phyloP scores from a whole-genome alignment of 176 grass and related monocot species.

The Olyra latifolia region DNA sequence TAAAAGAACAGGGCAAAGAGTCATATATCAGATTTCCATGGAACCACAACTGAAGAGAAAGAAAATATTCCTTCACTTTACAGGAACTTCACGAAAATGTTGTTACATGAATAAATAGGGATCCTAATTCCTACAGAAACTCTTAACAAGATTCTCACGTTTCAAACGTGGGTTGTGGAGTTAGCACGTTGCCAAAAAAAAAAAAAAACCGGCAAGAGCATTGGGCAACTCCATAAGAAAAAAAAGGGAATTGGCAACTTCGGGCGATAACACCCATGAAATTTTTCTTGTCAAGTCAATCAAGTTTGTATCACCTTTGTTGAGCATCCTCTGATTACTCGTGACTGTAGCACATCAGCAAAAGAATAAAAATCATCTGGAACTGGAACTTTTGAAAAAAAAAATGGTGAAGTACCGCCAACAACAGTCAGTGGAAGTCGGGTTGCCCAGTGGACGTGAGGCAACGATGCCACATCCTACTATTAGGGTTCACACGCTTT shows the following conservation, averaged over 20 bases:
- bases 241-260: not conserved
- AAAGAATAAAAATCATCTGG: constrained; percentile 14
- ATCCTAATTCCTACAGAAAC: not conserved
- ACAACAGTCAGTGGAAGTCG: constrained; percentile 46
- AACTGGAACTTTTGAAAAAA: not conserved
- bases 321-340: not conserved
- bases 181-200: no score
- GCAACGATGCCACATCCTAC: constrained; percentile 86
- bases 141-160: not conserved
- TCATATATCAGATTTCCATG: not conserved
- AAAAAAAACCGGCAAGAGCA: not conserved
- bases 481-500: constrained; percentile 58
- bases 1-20: no score
- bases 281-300: constrained; percentile 1
- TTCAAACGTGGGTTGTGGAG: no score
- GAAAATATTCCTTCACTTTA: not conserved
- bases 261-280: not conserved
- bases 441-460: constrained; percentile 77
- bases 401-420: not conserved
- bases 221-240: not conserved
- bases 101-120: not conserved
- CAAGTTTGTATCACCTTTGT: not conserved
- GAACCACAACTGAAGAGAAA: not conserved
- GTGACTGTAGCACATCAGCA: not conserved
- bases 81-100: not conserved